Percentiles rank a stretch among this genome's conserved stretches.
Conservation (phyloP, 2,329 filamentous ascomycete species). For the Colletotrichum incanum region DNA sequence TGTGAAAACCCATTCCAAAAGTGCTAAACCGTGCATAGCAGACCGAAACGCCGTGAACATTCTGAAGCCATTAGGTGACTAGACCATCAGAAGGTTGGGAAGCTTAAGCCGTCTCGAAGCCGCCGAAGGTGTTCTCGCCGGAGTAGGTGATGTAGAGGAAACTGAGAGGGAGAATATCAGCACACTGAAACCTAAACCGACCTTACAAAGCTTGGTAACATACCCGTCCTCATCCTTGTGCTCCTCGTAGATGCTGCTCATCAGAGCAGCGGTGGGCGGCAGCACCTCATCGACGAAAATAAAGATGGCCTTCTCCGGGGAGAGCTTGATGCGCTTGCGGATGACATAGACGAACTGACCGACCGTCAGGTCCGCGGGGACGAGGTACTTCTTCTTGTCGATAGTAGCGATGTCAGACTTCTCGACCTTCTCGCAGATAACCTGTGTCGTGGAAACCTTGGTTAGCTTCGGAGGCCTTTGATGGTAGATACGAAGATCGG, state of each 20-base stretch:
- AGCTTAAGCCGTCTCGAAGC: slow-evolving; percentile 57
- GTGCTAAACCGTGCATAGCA: slow-evolving; percentile 39
- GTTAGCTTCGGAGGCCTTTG: slow-evolving; percentile 44
- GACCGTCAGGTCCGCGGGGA: slow-evolving; percentile 96
- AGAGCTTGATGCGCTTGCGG: slow-evolving; percentile 99
- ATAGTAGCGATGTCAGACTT: slow-evolving; percentile 99
- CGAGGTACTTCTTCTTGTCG: slow-evolving; percentile 99
- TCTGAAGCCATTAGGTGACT: slow-evolving; percentile 37
- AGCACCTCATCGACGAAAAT: slow-evolving; percentile 99
- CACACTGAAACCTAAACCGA: neutral
- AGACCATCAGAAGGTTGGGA: slow-evolving; percentile 34
- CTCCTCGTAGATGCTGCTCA: slow-evolving; percentile 99
- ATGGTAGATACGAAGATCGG: slow-evolving; percentile 25
- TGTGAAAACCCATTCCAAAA: slow-evolving; percentile 41
- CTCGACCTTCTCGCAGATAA: slow-evolving; percentile 99
- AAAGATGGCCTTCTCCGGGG: slow-evolving; percentile 99
- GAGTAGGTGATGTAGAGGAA: slow-evolving; percentile 99
- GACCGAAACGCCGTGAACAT: slow-evolving; percentile 44
- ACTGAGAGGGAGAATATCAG: slow-evolving; percentile 58
- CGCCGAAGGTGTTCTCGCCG: slow-evolving; percentile 98
- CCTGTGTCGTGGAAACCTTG: slow-evolving; percentile 65
- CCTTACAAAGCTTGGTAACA: slow-evolving; percentile 46
- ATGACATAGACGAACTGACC: slow-evolving; percentile 99
- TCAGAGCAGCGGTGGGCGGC: slow-evolving; percentile 94
- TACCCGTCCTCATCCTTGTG: slow-evolving; percentile 90